Conservation (phyloP, 768 basidiomycete species). For the Xerocomus brunneocitrinus region DNA sequence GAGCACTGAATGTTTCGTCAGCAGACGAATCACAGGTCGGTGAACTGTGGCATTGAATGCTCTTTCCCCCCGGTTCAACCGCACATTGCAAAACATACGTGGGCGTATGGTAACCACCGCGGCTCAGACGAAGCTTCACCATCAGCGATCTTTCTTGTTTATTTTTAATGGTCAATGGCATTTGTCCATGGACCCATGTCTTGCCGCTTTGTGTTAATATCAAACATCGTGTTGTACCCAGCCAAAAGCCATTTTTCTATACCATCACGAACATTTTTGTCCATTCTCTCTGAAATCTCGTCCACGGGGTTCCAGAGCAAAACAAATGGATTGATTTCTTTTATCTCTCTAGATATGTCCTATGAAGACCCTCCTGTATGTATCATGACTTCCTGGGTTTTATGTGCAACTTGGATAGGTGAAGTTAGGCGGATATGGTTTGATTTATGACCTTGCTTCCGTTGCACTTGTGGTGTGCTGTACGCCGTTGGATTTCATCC, state of each 20-base stretch:
- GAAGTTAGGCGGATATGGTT: not conserved
- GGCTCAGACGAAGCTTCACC: constrained; percentile 2
- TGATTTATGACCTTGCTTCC: not conserved
- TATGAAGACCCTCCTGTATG: constrained; percentile 12
- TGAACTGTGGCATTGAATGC: constrained; percentile 51
- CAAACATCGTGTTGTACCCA: constrained; percentile 26
- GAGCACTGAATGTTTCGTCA: constrained; percentile 32
- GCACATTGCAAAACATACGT: constrained; percentile 3
- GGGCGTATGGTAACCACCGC: not conserved
- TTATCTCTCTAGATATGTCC: constrained; percentile 16
- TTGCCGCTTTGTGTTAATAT: constrained; percentile 21
- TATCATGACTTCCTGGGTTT: constrained; percentile 16
- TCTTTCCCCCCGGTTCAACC: not conserved
- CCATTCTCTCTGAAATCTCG: constrained; percentile 3
- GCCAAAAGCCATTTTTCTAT: constrained; percentile 18
- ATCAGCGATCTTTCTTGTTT: constrained; percentile 20
- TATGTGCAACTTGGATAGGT: not conserved
- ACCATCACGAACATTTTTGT: constrained; percentile 18
- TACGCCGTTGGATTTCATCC: too few species aligned
- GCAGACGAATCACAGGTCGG: constrained; percentile 47
- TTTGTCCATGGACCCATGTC: constrained; percentile 16
- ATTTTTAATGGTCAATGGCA: constrained; percentile 21
- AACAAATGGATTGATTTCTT: constrained; percentile 17
- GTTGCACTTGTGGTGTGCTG: too few species aligned
- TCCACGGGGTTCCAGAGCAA: constrained; percentile 5